Evolutionary conservation across 306 rosid genomes (phyloP).

Genomic region (Astragalus membranaceus): DNA sequence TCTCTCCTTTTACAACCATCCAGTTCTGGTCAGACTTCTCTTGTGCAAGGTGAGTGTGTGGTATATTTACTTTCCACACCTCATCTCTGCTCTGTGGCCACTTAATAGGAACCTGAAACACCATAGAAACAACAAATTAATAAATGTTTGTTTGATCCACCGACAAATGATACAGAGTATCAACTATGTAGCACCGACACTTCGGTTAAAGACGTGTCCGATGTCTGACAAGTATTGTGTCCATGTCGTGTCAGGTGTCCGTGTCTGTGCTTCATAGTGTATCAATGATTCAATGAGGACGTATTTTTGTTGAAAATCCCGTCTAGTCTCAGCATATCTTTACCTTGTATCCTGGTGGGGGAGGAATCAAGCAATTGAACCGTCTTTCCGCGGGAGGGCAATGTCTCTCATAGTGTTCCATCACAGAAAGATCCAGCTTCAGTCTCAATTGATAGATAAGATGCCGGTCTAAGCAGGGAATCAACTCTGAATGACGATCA

Average conservation of each 20-base stretch:
- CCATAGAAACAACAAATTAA: neutral
- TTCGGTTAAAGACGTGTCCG: too few species aligned
- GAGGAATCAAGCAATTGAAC: slow-evolving; percentile 37
- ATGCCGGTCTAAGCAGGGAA: slow-evolving; percentile 38
- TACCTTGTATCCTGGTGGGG: slow-evolving; percentile 39
- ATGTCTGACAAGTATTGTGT: too few species aligned
- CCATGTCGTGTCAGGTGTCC: too few species aligned
- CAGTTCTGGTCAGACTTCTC: slow-evolving; percentile 44
- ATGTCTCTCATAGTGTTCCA: slow-evolving; percentile 43
- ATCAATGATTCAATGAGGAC: neutral
- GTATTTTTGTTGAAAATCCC: slow-evolving; percentile 3
- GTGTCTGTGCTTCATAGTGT: neutral
- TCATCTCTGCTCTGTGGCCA: slow-evolving; percentile 43
- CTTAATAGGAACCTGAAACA: slow-evolving; percentile 31
- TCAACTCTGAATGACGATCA: slow-evolving; percentile 39
- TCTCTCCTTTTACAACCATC: slow-evolving; percentile 41
- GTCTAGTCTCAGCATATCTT: neutral
- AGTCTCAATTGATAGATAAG: slow-evolving; percentile 39
- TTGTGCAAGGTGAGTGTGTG: slow-evolving; percentile 38
- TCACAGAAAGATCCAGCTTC: slow-evolving; percentile 32
- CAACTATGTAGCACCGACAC: too few species aligned
- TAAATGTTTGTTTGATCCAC: neutral
- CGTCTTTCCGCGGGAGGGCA: slow-evolving; percentile 37
- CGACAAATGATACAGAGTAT: neutral
- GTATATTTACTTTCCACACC: slow-evolving; percentile 39